Percentiles rank a stretch among this genome's conserved stretches.
These are phyloP conservation scores for Lepidopterella palustris DNA, from an alignment of 495 filamentous ascomycete species.

Conservation along the genomic window DNA sequence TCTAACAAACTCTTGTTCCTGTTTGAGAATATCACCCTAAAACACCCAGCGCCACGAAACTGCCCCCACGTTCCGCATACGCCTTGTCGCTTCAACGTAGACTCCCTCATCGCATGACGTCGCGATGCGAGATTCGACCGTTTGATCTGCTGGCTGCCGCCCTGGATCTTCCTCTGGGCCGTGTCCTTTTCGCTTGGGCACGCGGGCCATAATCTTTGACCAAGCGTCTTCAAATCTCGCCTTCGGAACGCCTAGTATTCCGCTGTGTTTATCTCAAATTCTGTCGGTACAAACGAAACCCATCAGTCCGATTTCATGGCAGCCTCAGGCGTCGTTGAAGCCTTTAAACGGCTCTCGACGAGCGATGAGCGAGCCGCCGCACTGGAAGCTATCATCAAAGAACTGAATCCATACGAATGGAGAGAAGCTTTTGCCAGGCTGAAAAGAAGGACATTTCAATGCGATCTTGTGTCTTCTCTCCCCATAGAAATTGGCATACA, in stretches of 20 bases:
- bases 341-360: slow-evolving; percentile 2
- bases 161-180: no score
- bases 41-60: slow-evolving; percentile 7
- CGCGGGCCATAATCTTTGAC: no score
- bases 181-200: no score
- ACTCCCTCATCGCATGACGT: not conserved
- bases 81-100: not conserved
- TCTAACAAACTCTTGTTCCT: not conserved
- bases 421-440: slow-evolving; percentile 3
- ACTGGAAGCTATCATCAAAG: slow-evolving; percentile 7
- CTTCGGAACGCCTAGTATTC: not conserved
- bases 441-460: slow-evolving; percentile 7
- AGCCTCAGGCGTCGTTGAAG: not conserved
- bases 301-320: not conserved
- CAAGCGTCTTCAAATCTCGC: no score
- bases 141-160: no score
- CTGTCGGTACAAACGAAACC: not conserved
- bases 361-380: not conserved
- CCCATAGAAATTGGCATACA: slow-evolving; percentile 19
- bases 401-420: slow-evolving; percentile 16
- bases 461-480: slow-evolving; percentile 20
- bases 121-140: not conserved
- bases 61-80: not conserved
- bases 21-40: slow-evolving; percentile 9
- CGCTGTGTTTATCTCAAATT: not conserved